Evolutionary conservation across 225 moss, liverwort and hornwort species (phyloP).

Genomic region (Antitrichia curtipendula): DNA sequence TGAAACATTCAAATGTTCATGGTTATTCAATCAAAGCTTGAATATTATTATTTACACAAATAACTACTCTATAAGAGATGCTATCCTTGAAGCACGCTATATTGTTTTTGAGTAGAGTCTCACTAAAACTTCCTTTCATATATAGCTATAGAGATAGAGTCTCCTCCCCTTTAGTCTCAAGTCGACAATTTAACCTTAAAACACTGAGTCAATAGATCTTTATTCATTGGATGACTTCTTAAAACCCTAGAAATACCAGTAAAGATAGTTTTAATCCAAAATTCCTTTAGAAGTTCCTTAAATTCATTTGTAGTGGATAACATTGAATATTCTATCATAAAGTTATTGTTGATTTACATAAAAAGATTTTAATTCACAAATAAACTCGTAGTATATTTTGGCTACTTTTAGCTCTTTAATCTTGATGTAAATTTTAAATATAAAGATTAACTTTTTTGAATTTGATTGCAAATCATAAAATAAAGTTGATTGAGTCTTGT

Average conservation of each 20-base stretch:
- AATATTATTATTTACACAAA: neutral
- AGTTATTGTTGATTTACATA: neutral
- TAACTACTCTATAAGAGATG: neutral
- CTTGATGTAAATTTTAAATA: neutral
- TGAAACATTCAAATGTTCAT: too few relatives aligned
- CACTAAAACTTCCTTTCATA: neutral
- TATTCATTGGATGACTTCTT: neutral
- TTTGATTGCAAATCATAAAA: neutral
- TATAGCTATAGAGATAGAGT: neutral
- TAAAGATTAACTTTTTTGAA: neutral
- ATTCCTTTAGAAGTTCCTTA: neutral
- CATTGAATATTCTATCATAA: rapidly evolving
- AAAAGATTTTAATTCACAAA: neutral
- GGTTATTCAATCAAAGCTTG: neutral
- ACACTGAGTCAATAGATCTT: neutral
- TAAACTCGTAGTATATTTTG: neutral
- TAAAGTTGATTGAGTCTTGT: neutral
- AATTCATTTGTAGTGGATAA: too few relatives aligned
- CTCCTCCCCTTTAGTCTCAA: neutral
- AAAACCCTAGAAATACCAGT: too few relatives aligned
- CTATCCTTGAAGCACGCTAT: too few relatives aligned
- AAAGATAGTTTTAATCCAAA: neutral
- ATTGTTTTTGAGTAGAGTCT: too few relatives aligned
- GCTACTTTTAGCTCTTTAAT: neutral
- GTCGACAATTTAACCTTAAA: rapidly evolving